Evolutionary conservation across 805 yeast species (phyloP).

Genomic region (Scheffersomyces coipomensis): DNA sequence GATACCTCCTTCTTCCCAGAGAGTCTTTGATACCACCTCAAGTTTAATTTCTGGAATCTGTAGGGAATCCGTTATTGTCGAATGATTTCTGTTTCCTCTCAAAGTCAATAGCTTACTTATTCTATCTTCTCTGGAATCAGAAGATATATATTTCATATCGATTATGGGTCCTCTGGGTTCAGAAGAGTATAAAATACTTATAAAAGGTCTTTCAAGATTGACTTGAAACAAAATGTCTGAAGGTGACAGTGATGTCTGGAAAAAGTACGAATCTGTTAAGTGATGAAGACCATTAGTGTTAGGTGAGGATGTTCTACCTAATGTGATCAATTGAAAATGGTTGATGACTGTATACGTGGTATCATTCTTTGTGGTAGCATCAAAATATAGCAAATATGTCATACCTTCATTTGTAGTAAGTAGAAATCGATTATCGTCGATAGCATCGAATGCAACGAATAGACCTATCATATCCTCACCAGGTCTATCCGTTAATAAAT

Average conservation of each 20-base stretch:
- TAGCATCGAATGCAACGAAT: slow-evolving; percentile 10
- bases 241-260: slow-evolving; percentile 27
- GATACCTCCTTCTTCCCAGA: not conserved
- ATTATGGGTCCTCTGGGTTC: slow-evolving; percentile 1
- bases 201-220: slow-evolving; percentile 21
- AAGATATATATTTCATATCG: not conserved
- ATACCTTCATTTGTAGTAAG: slow-evolving; percentile 28
- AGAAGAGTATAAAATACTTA: slow-evolving; percentile 17
- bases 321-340: slow-evolving; percentile 16
- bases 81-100: not conserved
- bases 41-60: not conserved
- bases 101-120: too few species aligned
- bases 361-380: slow-evolving; percentile 1
- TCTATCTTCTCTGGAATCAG: too few species aligned
- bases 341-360: slow-evolving; percentile 5
- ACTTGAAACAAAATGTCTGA: slow-evolving; percentile 27
- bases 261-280: slow-evolving; percentile 24
- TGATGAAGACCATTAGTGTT: slow-evolving; percentile 21
- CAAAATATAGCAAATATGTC: slow-evolving; percentile 22
- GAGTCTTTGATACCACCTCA: not conserved
- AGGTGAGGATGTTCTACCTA: slow-evolving; percentile 33
- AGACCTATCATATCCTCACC: not conserved
- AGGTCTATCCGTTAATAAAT: slow-evolving; percentile 1
- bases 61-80: not conserved
- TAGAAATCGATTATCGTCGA: slow-evolving; percentile 26